Percentiles rank a stretch among this genome's conserved stretches.
These are phyloP conservation scores for Xanthoconium purpureum DNA, from an alignment of 768 basidiomycete genomes.

Conservation along the genomic window DNA sequence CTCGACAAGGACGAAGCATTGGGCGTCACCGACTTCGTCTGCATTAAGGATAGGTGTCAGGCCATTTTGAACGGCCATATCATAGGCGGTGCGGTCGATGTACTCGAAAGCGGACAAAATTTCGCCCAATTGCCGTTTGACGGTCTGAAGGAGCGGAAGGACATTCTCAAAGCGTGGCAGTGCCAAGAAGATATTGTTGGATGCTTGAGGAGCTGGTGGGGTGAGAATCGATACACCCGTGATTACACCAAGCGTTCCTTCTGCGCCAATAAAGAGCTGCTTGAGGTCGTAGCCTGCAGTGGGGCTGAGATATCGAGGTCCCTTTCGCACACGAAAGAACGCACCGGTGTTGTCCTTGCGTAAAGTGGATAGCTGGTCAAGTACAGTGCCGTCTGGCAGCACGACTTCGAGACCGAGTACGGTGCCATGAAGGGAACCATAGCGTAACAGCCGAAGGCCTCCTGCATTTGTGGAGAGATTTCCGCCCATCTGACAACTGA, in stretches of 20 bases:
- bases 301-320: background rate
- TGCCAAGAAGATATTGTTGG: slow-evolving; percentile 90
- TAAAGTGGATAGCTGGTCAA: slow-evolving; percentile 84
- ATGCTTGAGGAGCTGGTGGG: slow-evolving; percentile 75
- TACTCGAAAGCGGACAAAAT: slow-evolving; percentile 98
- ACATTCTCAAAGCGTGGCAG: slow-evolving; percentile 85
- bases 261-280: slow-evolving; percentile 96
- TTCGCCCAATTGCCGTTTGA: slow-evolving; percentile 83
- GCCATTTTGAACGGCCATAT: slow-evolving; percentile 80
- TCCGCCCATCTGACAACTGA: slow-evolving; percentile 92
- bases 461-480: slow-evolving; percentile 98
- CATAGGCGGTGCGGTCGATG: slow-evolving; percentile 83
- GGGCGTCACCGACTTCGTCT: slow-evolving; percentile 70
- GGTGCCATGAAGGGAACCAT: slow-evolving; percentile 91
- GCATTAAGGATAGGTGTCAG: slow-evolving; percentile 74
- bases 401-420: slow-evolving; percentile 97
- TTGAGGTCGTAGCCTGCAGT: slow-evolving; percentile 92
- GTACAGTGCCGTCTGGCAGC: slow-evolving; percentile 87
- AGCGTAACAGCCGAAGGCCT: slow-evolving; percentile 89
- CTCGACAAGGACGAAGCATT: slow-evolving; percentile 91
- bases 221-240: slow-evolving; percentile 95
- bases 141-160: slow-evolving; percentile 76
- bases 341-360: slow-evolving; percentile 96
- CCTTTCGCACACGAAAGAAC: slow-evolving; percentile 14
- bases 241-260: slow-evolving; percentile 93